These are phyloP conservation scores for Penicillium sp. DNA, from an alignment of 2,329 filamentous ascomycete species.

Conservation along the genomic window DNA sequence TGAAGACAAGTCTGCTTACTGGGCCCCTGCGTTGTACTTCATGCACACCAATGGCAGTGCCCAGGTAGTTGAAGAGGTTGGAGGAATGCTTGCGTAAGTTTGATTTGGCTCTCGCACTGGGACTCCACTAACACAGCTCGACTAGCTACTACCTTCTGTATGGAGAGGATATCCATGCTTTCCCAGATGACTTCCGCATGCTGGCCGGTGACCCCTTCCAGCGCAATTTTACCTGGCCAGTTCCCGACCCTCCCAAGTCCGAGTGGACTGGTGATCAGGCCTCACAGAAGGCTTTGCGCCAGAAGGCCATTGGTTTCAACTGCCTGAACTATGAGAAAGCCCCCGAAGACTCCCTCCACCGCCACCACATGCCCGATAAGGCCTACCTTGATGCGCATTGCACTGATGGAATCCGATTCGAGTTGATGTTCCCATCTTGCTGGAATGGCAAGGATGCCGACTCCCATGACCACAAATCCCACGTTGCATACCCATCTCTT, in stretches of 20 bases:
- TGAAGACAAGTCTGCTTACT: conserved; percentile 86
- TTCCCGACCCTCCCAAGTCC: conserved; percentile 68
- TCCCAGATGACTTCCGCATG: conserved; percentile 77
- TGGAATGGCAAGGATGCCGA: conserved; percentile 71
- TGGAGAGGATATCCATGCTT: conserved; percentile 64
- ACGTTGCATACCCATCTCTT: conserved; percentile 75
- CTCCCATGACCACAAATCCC: conserved; percentile 54
- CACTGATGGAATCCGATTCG: conserved; percentile 73
- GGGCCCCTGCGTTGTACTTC: conserved; percentile 79
- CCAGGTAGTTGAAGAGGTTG: conserved; percentile 69
- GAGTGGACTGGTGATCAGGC: conserved; percentile 63
- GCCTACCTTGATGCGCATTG: conserved; percentile 76
- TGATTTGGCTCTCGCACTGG: background rate
- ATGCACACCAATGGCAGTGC: conserved; percentile 64
- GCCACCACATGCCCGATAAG: conserved; percentile 80
- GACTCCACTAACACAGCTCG: conserved; percentile 3
- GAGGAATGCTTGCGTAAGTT: conserved; percentile 81
- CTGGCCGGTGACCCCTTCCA: conserved; percentile 69
- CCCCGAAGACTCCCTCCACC: conserved; percentile 72
- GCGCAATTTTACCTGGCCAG: conserved; percentile 67
- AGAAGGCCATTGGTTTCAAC: conserved; percentile 91
- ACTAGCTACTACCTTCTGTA: conserved; percentile 80
- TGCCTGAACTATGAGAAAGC: conserved; percentile 74
- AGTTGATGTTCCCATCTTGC: conserved; percentile 86
- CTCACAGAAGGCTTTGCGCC: conserved; percentile 67